A percentile compares a stretch with the other conserved stretches of the same genome.
Conservation (phyloP, 345 rosid species). For the Excoecaria agallocha region DNA sequence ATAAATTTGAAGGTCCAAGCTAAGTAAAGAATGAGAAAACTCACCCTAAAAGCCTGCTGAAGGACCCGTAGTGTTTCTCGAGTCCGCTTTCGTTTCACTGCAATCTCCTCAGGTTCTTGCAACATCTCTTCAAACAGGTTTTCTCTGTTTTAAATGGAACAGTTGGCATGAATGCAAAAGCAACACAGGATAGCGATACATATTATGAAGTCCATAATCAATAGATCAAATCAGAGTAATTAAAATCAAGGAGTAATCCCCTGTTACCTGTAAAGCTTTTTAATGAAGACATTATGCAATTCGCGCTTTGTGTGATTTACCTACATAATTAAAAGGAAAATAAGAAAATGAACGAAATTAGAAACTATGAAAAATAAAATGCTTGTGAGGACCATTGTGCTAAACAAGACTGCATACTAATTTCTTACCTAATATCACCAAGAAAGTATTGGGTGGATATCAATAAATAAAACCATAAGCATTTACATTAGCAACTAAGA, state of each 20-base stretch:
- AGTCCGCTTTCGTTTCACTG: constrained; percentile 75
- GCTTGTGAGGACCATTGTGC: neutral
- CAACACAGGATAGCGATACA: neutral
- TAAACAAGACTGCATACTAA: neutral
- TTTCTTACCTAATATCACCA: neutral
- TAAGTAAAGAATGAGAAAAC: constrained; percentile 24
- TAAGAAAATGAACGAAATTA: neutral
- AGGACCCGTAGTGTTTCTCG: constrained; percentile 82
- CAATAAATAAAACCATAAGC: neutral
- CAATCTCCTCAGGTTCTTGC: constrained; percentile 95
- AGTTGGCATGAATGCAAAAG: neutral
- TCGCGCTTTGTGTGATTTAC: constrained; percentile 96
- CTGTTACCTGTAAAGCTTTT: constrained; percentile 87
- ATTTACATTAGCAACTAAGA: neutral
- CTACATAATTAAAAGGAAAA: constrained; percentile 30
- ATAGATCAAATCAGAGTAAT: neutral
- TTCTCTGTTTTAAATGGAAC: constrained; percentile 53
- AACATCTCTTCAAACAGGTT: constrained; percentile 97
- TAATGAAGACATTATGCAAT: constrained; percentile 88
- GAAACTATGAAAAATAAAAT: neutral
- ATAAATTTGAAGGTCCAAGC: neutral
- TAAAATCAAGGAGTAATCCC: neutral
- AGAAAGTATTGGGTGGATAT: no score
- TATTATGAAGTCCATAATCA: neutral
- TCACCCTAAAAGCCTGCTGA: constrained; percentile 89